These are phyloP conservation scores for Cichorium intybus DNA, from an alignment of 140 eudicot genomes.

Conservation along the genomic window DNA sequence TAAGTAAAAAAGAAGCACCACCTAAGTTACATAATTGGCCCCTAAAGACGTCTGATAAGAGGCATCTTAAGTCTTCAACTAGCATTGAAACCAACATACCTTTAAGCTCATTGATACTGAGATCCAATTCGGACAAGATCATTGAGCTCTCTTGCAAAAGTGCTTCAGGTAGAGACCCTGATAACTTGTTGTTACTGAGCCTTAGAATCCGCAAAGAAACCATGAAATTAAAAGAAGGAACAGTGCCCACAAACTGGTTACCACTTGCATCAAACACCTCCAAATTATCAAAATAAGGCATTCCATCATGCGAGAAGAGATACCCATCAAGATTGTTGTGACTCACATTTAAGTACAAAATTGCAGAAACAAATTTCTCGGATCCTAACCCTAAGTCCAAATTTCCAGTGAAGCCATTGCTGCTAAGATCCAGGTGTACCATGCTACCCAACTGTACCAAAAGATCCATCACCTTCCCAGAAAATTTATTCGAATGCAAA, in stretches of 20 bases:
- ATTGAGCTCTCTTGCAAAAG: conserved; percentile 79
- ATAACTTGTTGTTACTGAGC: conserved; percentile 52
- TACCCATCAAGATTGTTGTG: conserved; percentile 59
- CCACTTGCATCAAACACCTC: conserved; percentile 80
- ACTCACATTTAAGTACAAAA: conserved; percentile 66
- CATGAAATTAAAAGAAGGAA: conserved; percentile 76
- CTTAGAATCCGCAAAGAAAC: conserved; percentile 69
- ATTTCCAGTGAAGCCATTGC: conserved; percentile 50
- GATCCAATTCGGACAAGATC: conserved; percentile 69
- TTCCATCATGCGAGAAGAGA: conserved; percentile 82
- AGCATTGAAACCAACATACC: conserved; percentile 40
- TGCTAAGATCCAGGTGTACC: conserved; percentile 62
- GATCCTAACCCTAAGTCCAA: conserved; percentile 64
- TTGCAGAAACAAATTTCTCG: conserved; percentile 54
- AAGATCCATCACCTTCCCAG: conserved; percentile 59
- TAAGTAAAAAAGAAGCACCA: too few species aligned
- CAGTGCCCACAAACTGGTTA: conserved; percentile 59
- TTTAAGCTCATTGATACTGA: conserved; percentile 70
- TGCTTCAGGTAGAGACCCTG: conserved; percentile 78
- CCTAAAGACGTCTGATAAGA: too few species aligned
- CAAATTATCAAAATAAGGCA: conserved; percentile 77
- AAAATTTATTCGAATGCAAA: conserved; percentile 55
- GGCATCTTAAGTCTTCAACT: too few species aligned
- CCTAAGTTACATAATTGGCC: too few species aligned
- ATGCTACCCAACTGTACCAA: conserved; percentile 53